Evolutionary conservation across 169 alveolate genomes (phyloP).

Genomic region (Plasmodium ovale): DNA sequence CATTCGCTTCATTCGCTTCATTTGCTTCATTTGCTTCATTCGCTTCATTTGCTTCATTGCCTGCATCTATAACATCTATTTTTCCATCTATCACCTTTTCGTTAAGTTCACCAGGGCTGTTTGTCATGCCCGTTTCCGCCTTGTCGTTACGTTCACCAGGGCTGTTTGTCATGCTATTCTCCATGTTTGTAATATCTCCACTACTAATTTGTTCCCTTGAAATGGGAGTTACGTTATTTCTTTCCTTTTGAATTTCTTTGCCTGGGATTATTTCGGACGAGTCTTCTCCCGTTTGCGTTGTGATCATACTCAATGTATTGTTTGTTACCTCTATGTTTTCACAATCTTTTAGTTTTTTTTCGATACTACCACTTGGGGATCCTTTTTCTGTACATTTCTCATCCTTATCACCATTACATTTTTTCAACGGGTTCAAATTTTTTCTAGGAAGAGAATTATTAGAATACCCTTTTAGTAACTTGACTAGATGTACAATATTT

Average conservation of each 20-base stretch:
- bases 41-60: too few species aligned
- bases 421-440: background rate
- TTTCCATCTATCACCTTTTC: background rate
- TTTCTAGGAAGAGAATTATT: slow-evolving; percentile 18
- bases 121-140: background rate
- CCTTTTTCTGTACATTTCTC: background rate
- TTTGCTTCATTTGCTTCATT: background rate
- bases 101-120: background rate
- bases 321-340: background rate
- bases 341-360: too few species aligned
- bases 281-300: background rate
- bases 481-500: slow-evolving; percentile 25
- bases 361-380: background rate
- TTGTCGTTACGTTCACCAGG: background rate
- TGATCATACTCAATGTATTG: background rate
- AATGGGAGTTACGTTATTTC: background rate
- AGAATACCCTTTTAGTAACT: slow-evolving; percentile 11
- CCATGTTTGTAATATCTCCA: background rate
- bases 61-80: background rate
- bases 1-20: background rate
- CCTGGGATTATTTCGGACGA: background rate
- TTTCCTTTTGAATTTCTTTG: background rate
- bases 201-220: background rate
- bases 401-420: background rate
- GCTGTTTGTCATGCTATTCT: background rate